Evolutionary conservation across 2,329 filamentous ascomycete genomes (phyloP).

Genomic region (Fusarium lyarnte): DNA sequence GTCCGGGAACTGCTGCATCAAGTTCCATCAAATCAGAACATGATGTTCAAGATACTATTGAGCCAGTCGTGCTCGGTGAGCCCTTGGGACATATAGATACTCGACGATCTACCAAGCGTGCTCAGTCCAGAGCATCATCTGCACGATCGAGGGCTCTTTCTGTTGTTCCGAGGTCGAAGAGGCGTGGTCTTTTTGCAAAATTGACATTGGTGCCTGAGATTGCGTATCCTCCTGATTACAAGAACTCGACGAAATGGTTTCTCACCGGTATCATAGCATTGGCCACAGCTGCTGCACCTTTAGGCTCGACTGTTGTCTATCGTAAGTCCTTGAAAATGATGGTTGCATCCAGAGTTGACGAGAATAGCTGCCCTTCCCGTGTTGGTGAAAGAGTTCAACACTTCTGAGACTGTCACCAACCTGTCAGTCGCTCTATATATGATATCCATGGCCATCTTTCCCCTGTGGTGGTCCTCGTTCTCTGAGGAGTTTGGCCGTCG

Average conservation of each 20-base stretch:
- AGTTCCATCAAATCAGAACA: constrained; percentile 22
- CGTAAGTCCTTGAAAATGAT: constrained; percentile 62
- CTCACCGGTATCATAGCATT: constrained; percentile 82
- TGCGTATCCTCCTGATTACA: constrained; percentile 78
- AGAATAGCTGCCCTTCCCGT: constrained; percentile 71
- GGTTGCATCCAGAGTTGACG: constrained; percentile 1
- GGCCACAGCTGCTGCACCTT: constrained; percentile 79
- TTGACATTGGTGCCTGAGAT: constrained; percentile 82
- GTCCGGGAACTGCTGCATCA: constrained; percentile 26
- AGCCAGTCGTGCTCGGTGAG: constrained; percentile 37
- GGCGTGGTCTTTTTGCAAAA: constrained; percentile 77
- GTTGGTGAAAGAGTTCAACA: constrained; percentile 69
- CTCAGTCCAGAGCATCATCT: constrained; percentile 51
- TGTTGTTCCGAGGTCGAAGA: constrained; percentile 57
- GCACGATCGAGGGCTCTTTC: constrained; percentile 48
- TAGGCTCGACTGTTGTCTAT: constrained; percentile 86
- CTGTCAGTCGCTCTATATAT: constrained; percentile 82
- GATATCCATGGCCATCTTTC: constrained; percentile 84
- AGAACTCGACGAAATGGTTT: constrained; percentile 80
- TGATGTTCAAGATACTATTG: constrained; percentile 28
- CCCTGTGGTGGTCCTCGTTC: constrained; percentile 87
- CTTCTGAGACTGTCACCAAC: constrained; percentile 74
- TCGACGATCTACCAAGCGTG: constrained; percentile 27
- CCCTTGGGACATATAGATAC: constrained; percentile 38
- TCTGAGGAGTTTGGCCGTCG: constrained; percentile 78